phyloP scores from a whole-genome alignment of 2,329 filamentous ascomycete genomes.

The Trichoderma koningii region DNA sequence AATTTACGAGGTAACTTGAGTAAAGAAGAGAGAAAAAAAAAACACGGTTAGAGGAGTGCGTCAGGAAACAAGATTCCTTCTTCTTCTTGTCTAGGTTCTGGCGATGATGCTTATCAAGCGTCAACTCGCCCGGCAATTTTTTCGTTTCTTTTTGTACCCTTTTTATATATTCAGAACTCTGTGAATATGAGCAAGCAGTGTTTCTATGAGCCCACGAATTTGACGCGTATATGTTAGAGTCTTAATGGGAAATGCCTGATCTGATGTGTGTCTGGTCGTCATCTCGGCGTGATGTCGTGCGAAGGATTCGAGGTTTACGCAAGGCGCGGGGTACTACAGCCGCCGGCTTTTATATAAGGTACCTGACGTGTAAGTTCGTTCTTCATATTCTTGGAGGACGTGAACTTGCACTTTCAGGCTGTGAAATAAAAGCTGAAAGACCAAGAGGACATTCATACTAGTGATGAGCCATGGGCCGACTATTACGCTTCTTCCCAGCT shows the following conservation, averaged over 20 bases:
- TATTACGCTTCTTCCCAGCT: neutral
- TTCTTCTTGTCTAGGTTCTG: neutral
- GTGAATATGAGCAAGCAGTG: neutral
- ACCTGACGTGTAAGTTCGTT: too few species aligned
- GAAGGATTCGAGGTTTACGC: slow-evolving; percentile 12
- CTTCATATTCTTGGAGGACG: too few species aligned
- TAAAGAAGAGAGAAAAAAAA: neutral
- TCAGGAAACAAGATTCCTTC: slow-evolving; percentile 6
- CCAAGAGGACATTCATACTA: too few species aligned
- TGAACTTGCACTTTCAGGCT: too few species aligned
- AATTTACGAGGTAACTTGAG: neutral
- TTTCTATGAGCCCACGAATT: neutral
- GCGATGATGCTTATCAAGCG: neutral
- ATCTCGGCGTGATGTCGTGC: neutral
- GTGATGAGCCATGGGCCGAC: neutral
- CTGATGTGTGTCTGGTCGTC: neutral
- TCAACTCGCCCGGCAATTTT: neutral
- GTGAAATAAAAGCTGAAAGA: neutral
- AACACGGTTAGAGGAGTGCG: slow-evolving; percentile 16
- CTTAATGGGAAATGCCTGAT: neutral
- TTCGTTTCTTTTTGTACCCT: neutral
- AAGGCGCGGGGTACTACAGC: slow-evolving; percentile 13
- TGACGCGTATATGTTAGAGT: too few species aligned
- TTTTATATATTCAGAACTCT: neutral
- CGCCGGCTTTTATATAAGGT: neutral